Evolutionary conservation across 1,139 yeast species (phyloP).

Genomic region (Debaryomyces subglobosus): DNA sequence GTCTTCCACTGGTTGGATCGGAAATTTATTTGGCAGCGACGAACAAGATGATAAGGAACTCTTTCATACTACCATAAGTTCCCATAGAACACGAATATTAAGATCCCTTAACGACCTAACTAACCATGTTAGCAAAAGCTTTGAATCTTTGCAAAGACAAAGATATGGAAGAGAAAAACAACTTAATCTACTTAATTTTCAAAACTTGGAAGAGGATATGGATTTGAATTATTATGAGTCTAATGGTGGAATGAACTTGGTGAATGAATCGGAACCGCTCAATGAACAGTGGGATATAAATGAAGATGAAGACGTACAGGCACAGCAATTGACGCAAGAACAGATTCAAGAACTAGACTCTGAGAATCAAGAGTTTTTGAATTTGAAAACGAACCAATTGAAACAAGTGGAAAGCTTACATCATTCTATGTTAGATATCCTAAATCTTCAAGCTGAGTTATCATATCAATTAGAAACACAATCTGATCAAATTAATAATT

Average conservation of each 20-base stretch:
- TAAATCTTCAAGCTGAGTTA: constrained; percentile 76
- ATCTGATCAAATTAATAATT: constrained; percentile 66
- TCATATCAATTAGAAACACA: constrained; percentile 77
- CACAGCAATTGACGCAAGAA: constrained; percentile 46
- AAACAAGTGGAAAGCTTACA: constrained; percentile 73
- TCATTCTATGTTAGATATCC: constrained; percentile 75
- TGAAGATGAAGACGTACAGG: constrained; percentile 26
- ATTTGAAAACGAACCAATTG: constrained; percentile 65
- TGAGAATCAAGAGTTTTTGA: constrained; percentile 72
- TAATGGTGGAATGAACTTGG: constrained; percentile 3
- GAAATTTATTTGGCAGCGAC: constrained; percentile 30
- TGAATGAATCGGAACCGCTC: constrained; percentile 5
- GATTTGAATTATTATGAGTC: constrained; percentile 20
- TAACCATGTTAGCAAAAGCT: constrained; percentile 35
- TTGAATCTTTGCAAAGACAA: constrained; percentile 46
- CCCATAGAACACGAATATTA: constrained; percentile 44
- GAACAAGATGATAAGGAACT: constrained; percentile 32
- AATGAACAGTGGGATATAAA: constrained; percentile 7
- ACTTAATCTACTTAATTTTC: constrained; percentile 44
- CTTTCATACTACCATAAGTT: constrained; percentile 28
- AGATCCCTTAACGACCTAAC: constrained; percentile 40
- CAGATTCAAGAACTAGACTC: constrained; percentile 69
- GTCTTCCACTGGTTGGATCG: constrained; percentile 27
- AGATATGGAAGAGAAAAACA: constrained; percentile 46
- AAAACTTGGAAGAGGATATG: constrained; percentile 39